Percentiles rank a stretch among this genome's conserved stretches.
Conservation (phyloP, 148 eudicot species). For the Spergularia marina region DNA sequence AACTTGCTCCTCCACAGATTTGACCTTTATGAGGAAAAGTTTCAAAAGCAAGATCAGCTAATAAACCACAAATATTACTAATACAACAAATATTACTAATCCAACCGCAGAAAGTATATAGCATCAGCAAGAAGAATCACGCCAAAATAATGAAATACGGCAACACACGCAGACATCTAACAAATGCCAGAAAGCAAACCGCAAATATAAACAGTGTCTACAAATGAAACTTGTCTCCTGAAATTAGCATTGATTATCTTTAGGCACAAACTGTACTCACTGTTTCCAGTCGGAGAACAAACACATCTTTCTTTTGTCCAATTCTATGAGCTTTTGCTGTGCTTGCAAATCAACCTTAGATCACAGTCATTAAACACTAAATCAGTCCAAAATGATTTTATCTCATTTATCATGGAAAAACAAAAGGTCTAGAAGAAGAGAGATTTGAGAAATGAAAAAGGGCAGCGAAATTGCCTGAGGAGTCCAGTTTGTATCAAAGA, state of each 20-base stretch:
- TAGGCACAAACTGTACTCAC: constrained; percentile 35
- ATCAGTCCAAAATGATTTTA: neutral
- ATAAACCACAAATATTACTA: too few relatives aligned
- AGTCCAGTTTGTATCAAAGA: constrained; percentile 99
- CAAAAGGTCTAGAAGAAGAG: neutral
- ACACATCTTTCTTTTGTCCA: constrained; percentile 99
- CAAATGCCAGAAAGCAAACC: neutral
- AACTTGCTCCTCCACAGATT: constrained; percentile 94
- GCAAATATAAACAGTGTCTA: too few relatives aligned
- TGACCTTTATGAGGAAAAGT: constrained; percentile 45
- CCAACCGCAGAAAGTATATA: too few relatives aligned
- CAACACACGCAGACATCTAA: neutral
- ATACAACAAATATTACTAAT: too few relatives aligned
- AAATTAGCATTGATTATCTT: neutral
- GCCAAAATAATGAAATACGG: neutral
- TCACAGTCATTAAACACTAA: neutral
- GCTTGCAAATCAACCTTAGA: constrained; percentile 99
- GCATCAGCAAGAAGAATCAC: too few relatives aligned
- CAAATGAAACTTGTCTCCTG: neutral
- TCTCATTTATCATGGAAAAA: constrained; percentile 8
- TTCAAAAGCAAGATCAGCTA: constrained; percentile 6
- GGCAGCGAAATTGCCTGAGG: constrained; percentile 63
- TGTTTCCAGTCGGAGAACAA: constrained; percentile 97
- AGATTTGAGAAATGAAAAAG: neutral
- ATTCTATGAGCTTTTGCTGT: constrained; percentile 99